phyloP scores from a whole-genome alignment of 495 filamentous ascomycete genomes.

The Aspergillus bertholletiae region DNA sequence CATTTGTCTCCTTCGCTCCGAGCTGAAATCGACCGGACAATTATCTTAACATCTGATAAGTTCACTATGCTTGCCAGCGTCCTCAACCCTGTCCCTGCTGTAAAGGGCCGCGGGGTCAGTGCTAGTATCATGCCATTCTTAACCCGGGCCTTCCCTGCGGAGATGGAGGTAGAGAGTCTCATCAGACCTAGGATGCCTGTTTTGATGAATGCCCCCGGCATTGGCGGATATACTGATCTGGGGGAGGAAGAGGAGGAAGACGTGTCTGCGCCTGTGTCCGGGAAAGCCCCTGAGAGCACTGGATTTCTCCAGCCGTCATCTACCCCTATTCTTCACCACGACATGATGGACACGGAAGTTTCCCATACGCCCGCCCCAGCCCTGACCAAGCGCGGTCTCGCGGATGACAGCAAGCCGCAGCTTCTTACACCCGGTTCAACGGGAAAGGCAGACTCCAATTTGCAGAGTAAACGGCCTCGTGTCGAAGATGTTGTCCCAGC shows the following conservation, averaged over 20 bases:
- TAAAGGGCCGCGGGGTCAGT: constrained; percentile 51
- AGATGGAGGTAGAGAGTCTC: constrained; percentile 66
- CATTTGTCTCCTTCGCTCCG: constrained; percentile 61
- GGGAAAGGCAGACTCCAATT: constrained; percentile 7
- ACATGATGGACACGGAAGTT: constrained; percentile 17
- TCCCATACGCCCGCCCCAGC: constrained; percentile 1
- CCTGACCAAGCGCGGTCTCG: constrained; percentile 33
- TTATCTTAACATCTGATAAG: constrained; percentile 63
- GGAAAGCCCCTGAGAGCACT: constrained; percentile 13
- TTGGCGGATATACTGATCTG: constrained; percentile 22
- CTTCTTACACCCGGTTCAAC: neutral
- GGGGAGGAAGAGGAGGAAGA: constrained; percentile 44
- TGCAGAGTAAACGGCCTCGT: constrained; percentile 33
- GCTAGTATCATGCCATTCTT: constrained; percentile 77
- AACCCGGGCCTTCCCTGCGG: constrained; percentile 52
- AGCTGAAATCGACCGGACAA: constrained; percentile 70
- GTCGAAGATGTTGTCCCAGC: constrained; percentile 22
- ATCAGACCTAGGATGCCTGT: constrained; percentile 66
- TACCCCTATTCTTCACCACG: constrained; percentile 12
- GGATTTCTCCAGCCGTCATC: constrained; percentile 28
- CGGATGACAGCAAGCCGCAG: constrained; percentile 22
- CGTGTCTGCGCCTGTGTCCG: constrained; percentile 29
- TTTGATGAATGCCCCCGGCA: constrained; percentile 27
- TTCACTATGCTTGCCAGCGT: constrained; percentile 73
- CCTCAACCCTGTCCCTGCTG: constrained; percentile 64